These are phyloP conservation scores for Sphagnum magellanicum DNA, from an alignment of 228 moss, liverwort and hornwort species.

Conservation along the genomic window DNA sequence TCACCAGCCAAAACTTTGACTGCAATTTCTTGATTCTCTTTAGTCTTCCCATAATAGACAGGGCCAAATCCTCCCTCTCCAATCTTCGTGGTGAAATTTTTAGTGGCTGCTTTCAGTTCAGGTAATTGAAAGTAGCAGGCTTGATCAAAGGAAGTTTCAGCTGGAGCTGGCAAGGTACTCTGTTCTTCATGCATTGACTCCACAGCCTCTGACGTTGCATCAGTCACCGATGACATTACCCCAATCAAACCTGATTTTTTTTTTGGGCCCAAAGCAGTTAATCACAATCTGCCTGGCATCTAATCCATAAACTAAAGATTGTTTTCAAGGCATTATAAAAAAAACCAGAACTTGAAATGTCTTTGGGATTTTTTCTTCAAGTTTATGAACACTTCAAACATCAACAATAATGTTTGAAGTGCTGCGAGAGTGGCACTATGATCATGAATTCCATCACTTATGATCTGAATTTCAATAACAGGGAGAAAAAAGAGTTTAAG, in stretches of 20 bases:
- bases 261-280: too few species aligned
- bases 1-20: conserved; percentile 38
- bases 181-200: not conserved
- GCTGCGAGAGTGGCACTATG: too few species aligned
- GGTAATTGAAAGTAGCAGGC: conserved; percentile 4
- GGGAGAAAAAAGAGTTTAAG: too few species aligned
- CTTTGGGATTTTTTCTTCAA: too few species aligned
- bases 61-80: conserved; percentile 55
- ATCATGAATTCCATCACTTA: too few species aligned
- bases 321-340: too few species aligned
- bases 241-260: conserved; percentile 7
- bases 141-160: not conserved
- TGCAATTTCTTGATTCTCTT: conserved; percentile 30
- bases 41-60: conserved; percentile 40
- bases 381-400: too few species aligned
- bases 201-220: not conserved
- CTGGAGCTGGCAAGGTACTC: not conserved
- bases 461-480: too few species aligned
- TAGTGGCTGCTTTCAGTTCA: conserved; percentile 27
- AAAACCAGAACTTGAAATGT: too few species aligned
- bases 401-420: too few species aligned
- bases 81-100: conserved; percentile 30
- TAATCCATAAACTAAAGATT: too few species aligned
- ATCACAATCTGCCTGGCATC: too few species aligned
- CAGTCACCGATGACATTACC: not conserved